These are phyloP conservation scores for Neurospora sp. DNA, from an alignment of 495 filamentous ascomycete species.

Conservation along the genomic window DNA sequence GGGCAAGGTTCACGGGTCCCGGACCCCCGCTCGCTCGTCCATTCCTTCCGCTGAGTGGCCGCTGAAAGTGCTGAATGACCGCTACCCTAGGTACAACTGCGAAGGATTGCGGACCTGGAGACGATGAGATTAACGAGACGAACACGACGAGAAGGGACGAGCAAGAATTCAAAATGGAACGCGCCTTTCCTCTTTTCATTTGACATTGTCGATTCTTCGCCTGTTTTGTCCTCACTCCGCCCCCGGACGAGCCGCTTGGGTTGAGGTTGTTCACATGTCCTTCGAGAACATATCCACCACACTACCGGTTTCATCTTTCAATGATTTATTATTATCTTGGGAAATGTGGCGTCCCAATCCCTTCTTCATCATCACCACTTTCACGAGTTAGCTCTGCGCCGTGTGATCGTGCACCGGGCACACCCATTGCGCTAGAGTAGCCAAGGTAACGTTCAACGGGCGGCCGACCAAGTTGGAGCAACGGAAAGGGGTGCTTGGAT, in stretches of 20 bases:
- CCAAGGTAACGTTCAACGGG: neutral
- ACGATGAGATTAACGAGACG: neutral
- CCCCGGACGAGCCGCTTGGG: neutral
- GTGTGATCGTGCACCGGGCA: neutral
- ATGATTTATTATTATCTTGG: neutral
- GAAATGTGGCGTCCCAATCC: neutral
- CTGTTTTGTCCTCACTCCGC: neutral
- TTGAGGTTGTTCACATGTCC: neutral
- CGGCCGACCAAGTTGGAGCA: neutral
- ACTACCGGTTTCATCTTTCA: neutral
- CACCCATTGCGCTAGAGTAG: neutral
- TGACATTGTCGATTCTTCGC: neutral
- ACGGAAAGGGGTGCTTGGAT: neutral
- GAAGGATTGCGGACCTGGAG: neutral
- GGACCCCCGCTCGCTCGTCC: neutral
- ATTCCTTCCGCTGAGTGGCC: neutral
- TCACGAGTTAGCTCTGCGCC: neutral
- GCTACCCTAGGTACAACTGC: neutral
- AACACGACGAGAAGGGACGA: neutral
- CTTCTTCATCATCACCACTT: neutral
- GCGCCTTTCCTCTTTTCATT: neutral
- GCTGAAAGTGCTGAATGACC: neutral
- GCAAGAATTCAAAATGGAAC: neutral
- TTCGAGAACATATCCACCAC: neutral
- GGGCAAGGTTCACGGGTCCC: neutral